Evolutionary conservation across 2,329 filamentous ascomycete species (phyloP), one percentile per base, ranked within the genome.

Genomic region (Clonostachys chloroleuca): DNA sequence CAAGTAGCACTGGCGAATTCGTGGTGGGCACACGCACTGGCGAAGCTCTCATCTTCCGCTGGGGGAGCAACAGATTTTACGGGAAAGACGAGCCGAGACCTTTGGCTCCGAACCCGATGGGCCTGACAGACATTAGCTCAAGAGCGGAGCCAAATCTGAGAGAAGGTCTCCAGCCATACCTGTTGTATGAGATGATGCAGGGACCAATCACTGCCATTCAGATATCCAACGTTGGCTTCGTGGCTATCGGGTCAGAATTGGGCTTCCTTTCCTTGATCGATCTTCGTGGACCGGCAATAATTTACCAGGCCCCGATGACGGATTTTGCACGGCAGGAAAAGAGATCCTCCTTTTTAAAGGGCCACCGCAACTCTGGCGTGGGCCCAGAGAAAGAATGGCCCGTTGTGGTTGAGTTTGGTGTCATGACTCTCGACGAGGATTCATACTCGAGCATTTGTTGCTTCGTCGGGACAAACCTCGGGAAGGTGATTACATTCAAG

Each of bases 391-490:
- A 75, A 43, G 92, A 96, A 59, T 95, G 84, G 80, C 83, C 89
- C 1, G 90, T 89, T 0, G 77, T 74, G 33, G 83, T 97, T 30
- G 89, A 96, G 60, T 99, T 97, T 68, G 90, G 89, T 46, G 89
- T 96, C 42, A 86, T 99, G 83, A 95, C 88, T 4, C 70, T 96
- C 5, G 94, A 97, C 40, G 88, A 86, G n/a, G 92, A 97, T 60
- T 84, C 89, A 53, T 99, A 95, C 63, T 97, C 94, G 2, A 96
- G 91, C 59, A 95, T 99, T 48, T 83, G 86, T 49, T 87, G 94
- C 54, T 95, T 97, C 55, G 88, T 95, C 3, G 94, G 94, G 17
- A 97, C 94, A 0, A 92, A 86, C 54, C 66, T 83, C 33, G 94
- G 94, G 39, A 89, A 89, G 57, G 72, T 97, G 16, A 83, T 85